Evolutionary conservation across 495 filamentous ascomycete species (phyloP).

Genomic region (Xylaria castorea): DNA sequence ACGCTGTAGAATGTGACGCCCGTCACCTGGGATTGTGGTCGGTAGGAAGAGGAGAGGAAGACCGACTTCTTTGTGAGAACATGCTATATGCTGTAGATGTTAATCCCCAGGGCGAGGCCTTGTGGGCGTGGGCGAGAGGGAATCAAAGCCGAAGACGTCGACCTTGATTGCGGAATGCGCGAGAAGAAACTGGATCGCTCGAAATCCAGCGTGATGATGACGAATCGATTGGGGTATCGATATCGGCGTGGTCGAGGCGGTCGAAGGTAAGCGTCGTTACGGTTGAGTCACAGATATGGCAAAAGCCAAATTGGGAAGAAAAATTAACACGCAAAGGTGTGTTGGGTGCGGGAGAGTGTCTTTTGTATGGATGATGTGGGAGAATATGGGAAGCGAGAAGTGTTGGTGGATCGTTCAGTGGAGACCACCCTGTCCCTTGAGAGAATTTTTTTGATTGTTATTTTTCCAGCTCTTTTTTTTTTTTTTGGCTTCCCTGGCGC

Average conservation of each 20-base stretch:
- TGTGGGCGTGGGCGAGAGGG: constrained; percentile 26
- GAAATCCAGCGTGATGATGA: constrained; percentile 33
- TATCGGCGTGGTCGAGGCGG: constrained; percentile 24
- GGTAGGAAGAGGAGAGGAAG: constrained; percentile 59
- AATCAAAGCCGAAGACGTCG: constrained; percentile 41
- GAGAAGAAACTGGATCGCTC: constrained; percentile 41
- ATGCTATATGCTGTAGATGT: constrained; percentile 54
- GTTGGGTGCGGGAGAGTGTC: constrained; percentile 39
- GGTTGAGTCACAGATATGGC: constrained; percentile 42
- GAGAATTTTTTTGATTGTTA: constrained; percentile 33
- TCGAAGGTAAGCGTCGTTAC: not conserved
- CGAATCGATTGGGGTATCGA: constrained; percentile 29
- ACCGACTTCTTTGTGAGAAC: constrained; percentile 57
- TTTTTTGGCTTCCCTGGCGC: not conserved
- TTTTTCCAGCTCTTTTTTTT: constrained; percentile 1
- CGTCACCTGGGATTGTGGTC: constrained; percentile 64
- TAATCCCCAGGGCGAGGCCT: constrained; percentile 43
- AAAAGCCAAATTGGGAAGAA: constrained; percentile 43
- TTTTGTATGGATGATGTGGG: constrained; percentile 35
- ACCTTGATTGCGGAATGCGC: constrained; percentile 37
- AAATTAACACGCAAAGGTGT: constrained; percentile 25
- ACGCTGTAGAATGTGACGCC: constrained; percentile 55
- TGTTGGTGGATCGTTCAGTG: constrained; percentile 12
- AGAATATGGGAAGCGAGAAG: constrained; percentile 7
- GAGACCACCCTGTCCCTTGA: constrained; percentile 32